Evolutionary conservation across 129 eudicot genomes (phyloP).

Genomic region (Apium graveolens): DNA sequence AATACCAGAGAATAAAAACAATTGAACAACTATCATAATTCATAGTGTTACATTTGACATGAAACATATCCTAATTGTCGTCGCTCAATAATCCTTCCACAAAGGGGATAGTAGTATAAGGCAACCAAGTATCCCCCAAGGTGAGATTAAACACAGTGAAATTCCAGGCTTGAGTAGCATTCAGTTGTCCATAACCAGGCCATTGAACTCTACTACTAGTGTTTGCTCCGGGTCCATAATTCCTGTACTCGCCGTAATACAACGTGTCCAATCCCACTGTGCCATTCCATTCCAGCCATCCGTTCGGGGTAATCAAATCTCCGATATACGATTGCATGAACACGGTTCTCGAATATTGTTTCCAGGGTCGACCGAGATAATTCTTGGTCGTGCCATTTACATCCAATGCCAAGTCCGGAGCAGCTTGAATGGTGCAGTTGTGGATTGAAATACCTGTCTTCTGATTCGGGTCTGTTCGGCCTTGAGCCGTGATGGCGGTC

Average conservation of each 20-base stretch:
- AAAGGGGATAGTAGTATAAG: conserved; percentile 8
- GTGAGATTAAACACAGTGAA: conserved; percentile 9
- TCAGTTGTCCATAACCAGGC: conserved; percentile 9
- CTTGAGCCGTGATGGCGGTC: conserved; percentile 46
- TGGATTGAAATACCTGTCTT: conserved; percentile 52
- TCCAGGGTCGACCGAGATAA: conserved; percentile 58
- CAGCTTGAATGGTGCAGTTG: conserved; percentile 29
- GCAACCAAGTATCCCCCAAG: conserved; percentile 14
- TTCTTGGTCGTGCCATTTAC: conserved; percentile 22
- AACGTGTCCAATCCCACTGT: conserved; percentile 23
- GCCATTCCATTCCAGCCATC: conserved; percentile 48
- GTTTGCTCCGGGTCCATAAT: conserved; percentile 6
- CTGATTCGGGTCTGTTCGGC: conserved; percentile 48
- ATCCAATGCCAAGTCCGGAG: conserved; percentile 27
- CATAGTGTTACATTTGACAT: not conserved
- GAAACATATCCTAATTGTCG: not conserved
- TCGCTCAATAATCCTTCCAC: not conserved
- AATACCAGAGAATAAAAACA: too few relatives aligned
- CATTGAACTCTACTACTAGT: conserved; percentile 9
- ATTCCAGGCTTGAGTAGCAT: conserved; percentile 9
- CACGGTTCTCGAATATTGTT: conserved; percentile 35
- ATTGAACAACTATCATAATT: not conserved
- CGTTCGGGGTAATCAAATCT: conserved; percentile 33
- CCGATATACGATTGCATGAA: conserved; percentile 36
- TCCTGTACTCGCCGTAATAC: not conserved